Evolutionary conservation across 345 rosid species (phyloP).

Genomic region (Boechera divaricarpa): DNA sequence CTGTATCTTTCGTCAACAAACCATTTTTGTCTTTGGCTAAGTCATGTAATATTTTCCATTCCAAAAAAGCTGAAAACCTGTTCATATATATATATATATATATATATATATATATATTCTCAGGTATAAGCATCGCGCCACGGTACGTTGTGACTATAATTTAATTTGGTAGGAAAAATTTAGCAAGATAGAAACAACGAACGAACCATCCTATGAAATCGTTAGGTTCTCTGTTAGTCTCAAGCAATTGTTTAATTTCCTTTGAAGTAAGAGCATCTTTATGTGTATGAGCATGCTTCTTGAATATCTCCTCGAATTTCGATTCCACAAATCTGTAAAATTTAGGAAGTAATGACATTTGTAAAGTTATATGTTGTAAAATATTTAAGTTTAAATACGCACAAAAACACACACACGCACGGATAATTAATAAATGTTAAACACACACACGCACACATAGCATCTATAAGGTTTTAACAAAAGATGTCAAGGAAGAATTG

Average conservation of each 20-base stretch:
- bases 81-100: neutral
- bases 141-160: neutral
- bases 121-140: neutral
- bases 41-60: conserved; percentile 59
- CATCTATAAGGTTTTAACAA: neutral
- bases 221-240: conserved; percentile 58
- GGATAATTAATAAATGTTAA: neutral
- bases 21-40: conserved; percentile 72
- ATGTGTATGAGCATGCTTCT: conserved; percentile 56
- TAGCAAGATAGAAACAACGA: conserved; percentile 11
- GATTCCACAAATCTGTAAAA: conserved; percentile 60
- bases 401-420: neutral
- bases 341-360: neutral
- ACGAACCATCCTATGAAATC: conserved; percentile 63
- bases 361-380: neutral
- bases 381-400: neutral
- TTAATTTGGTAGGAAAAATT: neutral
- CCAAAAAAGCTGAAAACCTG: conserved; percentile 63
- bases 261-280: conserved; percentile 53
- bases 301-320: conserved; percentile 78
- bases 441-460: too few species aligned
- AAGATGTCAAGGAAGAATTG: neutral
- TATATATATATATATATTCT: neutral
- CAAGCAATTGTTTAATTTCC: conserved; percentile 53
- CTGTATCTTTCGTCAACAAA: conserved; percentile 57